phyloP scores from a whole-genome alignment of 169 alveolate species.

The Plasmodium berghei region DNA sequence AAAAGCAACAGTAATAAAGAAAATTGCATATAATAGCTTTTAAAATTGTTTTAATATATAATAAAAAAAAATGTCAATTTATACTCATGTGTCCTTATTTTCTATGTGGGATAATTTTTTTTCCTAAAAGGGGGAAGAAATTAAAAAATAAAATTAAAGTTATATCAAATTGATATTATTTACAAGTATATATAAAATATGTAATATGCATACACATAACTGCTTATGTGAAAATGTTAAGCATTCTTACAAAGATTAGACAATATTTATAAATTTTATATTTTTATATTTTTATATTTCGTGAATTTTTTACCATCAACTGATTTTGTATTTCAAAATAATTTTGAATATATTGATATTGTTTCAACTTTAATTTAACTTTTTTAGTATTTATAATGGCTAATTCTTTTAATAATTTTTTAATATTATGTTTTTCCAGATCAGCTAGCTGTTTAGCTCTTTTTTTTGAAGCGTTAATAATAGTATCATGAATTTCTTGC shows the following conservation, averaged over 20 bases:
- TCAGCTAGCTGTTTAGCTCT: conserved; percentile 65
- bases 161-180: neutral
- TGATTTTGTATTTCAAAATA: conserved; percentile 59
- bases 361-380: conserved; percentile 54
- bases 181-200: too few relatives aligned
- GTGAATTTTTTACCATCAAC: conserved; percentile 25
- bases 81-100: neutral
- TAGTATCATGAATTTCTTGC: conserved; percentile 66
- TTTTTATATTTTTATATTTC: too few relatives aligned
- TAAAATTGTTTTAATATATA: too few relatives aligned
- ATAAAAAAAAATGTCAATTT: neutral
- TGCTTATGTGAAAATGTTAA: too few relatives aligned
- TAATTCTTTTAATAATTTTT: conserved; percentile 41
- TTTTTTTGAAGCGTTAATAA: conserved; percentile 65
- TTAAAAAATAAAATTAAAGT: neutral
- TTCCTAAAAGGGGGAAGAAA: neutral
- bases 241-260: too few relatives aligned
- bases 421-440: conserved; percentile 53
- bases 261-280: too few relatives aligned
- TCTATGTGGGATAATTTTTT: neutral
- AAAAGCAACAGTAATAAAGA: neutral
- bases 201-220: too few relatives aligned
- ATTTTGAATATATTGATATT: conserved; percentile 57
- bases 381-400: conserved; percentile 45
- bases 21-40: too few relatives aligned